A percentile compares a stretch with the other conserved stretches of the same genome.
Evolutionary conservation across 371 early-diverging fungal genomes (phyloP).

Genomic region (Fennellomyces sp.): DNA sequence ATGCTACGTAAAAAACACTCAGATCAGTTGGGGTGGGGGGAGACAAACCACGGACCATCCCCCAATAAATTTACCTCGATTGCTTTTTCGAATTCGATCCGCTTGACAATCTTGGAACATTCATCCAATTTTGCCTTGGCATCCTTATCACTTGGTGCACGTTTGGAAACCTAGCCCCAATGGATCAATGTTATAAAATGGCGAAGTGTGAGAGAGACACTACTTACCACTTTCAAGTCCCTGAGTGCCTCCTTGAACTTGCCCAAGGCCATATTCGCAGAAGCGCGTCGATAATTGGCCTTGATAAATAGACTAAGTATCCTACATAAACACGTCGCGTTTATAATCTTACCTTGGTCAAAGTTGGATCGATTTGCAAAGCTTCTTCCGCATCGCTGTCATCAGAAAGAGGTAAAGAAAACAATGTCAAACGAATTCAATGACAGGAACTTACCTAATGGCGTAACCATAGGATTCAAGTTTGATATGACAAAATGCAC

Average conservation of each 20-base stretch:
- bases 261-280: slow-evolving; percentile 85
- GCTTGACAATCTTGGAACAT: slow-evolving; percentile 87
- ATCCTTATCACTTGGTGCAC: slow-evolving; percentile 71
- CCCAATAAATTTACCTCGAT: slow-evolving; percentile 79
- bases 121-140: slow-evolving; percentile 73
- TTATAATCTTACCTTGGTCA: slow-evolving; percentile 69
- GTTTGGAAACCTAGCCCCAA: slow-evolving; percentile 51
- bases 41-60: slow-evolving; percentile 14
- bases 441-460: slow-evolving; percentile 56
- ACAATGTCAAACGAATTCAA: not conserved
- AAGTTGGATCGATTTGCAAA: slow-evolving; percentile 80
- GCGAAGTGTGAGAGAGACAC: too few relatives aligned
- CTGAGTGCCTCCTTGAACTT: slow-evolving; percentile 84
- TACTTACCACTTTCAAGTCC: slow-evolving; percentile 76
- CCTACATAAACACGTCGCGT: not conserved
- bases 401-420: too few relatives aligned
- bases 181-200: not conserved
- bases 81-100: slow-evolving; percentile 93
- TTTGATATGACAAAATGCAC: slow-evolving; percentile 89
- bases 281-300: slow-evolving; percentile 90
- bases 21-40: not conserved
- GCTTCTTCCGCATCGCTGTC: slow-evolving; percentile 87
- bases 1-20: slow-evolving; percentile 30
- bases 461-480: slow-evolving; percentile 92
- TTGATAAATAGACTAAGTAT: slow-evolving; percentile 8